These are phyloP conservation scores for Pterocarpus macrocarpus DNA, from an alignment of 306 rosid species.

Conservation along the genomic window DNA sequence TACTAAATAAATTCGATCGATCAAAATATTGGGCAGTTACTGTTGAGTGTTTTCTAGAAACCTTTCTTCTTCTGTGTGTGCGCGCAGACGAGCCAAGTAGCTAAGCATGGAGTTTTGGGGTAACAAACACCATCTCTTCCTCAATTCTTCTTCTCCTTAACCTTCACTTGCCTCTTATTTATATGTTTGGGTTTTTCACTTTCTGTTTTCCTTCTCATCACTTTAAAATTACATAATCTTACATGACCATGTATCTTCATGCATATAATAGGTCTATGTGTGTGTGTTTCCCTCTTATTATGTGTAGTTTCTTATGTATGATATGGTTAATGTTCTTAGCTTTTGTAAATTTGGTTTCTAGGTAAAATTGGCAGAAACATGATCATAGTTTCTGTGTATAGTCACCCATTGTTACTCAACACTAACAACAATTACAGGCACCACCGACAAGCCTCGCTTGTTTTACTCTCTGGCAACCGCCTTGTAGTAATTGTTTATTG, in stretches of 20 bases:
- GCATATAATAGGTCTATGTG: too few species aligned
- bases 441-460: background rate
- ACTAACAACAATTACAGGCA: background rate
- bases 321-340: constrained; percentile 20
- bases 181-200: background rate
- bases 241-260: background rate
- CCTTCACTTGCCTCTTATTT: background rate
- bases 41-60: background rate
- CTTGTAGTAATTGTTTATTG: background rate
- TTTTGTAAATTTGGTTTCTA: constrained; percentile 18
- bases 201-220: background rate
- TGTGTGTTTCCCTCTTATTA: background rate
- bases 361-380: background rate
- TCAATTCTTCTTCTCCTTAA: background rate
- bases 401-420: background rate
- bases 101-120: background rate
- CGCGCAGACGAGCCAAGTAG: background rate
- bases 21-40: background rate
- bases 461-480: background rate
- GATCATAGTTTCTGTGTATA: background rate
- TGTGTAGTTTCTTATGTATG: background rate
- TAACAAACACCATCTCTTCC: background rate
- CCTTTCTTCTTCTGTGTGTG: background rate
- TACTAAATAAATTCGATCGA: background rate
- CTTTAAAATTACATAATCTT: background rate